Conservation (phyloP, 257 asterid species). For the Cynanchum wilfordii region DNA sequence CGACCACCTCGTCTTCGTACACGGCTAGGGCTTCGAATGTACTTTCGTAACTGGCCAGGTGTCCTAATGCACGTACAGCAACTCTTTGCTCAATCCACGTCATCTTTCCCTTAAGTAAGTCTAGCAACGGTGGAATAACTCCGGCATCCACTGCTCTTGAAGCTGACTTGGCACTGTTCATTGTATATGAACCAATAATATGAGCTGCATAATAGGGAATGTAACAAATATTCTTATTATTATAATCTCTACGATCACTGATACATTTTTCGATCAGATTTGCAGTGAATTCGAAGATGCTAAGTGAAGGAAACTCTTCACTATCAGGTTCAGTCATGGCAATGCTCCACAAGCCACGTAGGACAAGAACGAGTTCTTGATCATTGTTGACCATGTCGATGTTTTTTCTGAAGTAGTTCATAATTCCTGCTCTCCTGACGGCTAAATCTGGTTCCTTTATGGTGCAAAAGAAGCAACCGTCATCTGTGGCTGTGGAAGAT, state of each 20-base stretch:
- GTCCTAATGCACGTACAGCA: constrained; percentile 75
- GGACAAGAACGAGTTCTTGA: constrained; percentile 52
- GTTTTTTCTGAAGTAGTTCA: constrained; percentile 31
- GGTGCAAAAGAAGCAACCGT: constrained; percentile 67
- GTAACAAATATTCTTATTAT: constrained; percentile 51
- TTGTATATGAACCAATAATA: constrained; percentile 71
- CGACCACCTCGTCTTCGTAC: constrained; percentile 48
- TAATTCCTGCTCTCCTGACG: constrained; percentile 28
- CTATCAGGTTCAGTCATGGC: constrained; percentile 64
- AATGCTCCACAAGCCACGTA: constrained; percentile 64
- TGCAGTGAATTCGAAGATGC: constrained; percentile 64
- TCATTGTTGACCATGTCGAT: constrained; percentile 38
- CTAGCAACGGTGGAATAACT: constrained; percentile 47
- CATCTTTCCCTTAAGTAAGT: constrained; percentile 66
- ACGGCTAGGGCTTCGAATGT: constrained; percentile 41
- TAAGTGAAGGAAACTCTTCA: constrained; percentile 52
- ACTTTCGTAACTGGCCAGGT: constrained; percentile 65
- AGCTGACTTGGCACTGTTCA: constrained; percentile 44
- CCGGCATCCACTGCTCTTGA: constrained; percentile 55
- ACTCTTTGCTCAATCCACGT: constrained; percentile 93
- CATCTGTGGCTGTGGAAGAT: constrained; percentile 22
- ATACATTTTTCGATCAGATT: constrained; percentile 40
- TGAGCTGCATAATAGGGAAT: constrained; percentile 84
- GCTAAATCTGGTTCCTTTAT: constrained; percentile 50
- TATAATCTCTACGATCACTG: constrained; percentile 37